Base-by-base conservation (phyloP, 1,284 basidiomycete species). In the Fomes fomentarius region DNA sequence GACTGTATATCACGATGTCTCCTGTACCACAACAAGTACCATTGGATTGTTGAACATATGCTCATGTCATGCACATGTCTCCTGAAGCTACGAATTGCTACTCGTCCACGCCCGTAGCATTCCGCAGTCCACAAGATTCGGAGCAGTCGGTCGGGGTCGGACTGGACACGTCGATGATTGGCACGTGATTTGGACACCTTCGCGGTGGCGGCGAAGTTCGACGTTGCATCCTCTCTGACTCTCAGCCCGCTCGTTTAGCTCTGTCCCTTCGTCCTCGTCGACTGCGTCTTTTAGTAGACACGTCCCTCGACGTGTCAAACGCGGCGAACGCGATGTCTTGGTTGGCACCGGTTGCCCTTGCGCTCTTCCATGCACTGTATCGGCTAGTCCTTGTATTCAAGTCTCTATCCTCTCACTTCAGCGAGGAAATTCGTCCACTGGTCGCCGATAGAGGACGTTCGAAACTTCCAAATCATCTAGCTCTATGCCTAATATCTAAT, bases 391-490 rank as follows among this genome's bases (percentile, higher is more conserved):
- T 78, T 25, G 65, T 74, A 43, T 46, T 80, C 43, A 68, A 67
- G 54, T 75, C 76, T 11, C 73, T 77, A 62, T 74, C 74, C 64
- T 67, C 69, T 57, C 73, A 66, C 52, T 59, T 72, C 52, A 69
- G 66, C 44, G 62, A 68, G 43, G 58, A 64, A 33, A 84, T 86
- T 12, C 72, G 70, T 48, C 73, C 80, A 49, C 74, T 89, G 17
- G 65, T 64, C 35, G 73, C 79, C 17, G 57, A 30, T 30, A 7
- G 28, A 6, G 28, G 67, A 40, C 83, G 88, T 34, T 76, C 68
- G 57, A 81, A 84, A 62, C 62, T 79, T 40, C 89, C 89, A 1
- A 72, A 71, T 50, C 87, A 91, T 63, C 73, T 92, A 28, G 86
- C 85, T 28, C 62, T 91, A 35, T 69, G 86, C 47, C 76, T 92